phyloP scores from a whole-genome alignment of 495 filamentous ascomycete species.

The Penicillium soppii region DNA sequence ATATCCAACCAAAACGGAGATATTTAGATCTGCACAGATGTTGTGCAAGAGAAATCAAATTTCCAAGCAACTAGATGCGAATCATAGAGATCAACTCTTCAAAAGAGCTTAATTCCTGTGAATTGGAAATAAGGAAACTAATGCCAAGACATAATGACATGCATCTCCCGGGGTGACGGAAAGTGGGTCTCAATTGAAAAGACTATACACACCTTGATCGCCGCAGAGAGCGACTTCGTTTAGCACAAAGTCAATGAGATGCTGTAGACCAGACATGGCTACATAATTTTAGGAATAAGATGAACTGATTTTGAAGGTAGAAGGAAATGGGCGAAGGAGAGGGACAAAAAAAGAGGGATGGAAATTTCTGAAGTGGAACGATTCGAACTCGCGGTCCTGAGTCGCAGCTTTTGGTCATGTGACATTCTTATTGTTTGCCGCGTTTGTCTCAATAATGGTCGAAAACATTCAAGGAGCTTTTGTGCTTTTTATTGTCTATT shows the following conservation, averaged over 20 bases:
- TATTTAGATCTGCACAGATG: too few relatives aligned
- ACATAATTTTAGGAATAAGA: conserved; percentile 15
- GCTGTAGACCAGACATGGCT: conserved; percentile 66
- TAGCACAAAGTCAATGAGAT: conserved; percentile 68
- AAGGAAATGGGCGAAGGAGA: not conserved
- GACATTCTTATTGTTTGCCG: conserved; percentile 5
- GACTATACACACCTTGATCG: conserved; percentile 61
- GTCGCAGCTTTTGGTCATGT: not conserved
- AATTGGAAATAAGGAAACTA: not conserved
- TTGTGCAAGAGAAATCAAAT: too few relatives aligned
- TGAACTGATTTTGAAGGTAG: not conserved
- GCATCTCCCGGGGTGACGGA: conserved; percentile 11
- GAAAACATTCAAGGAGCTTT: too few relatives aligned
- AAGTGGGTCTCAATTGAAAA: conserved; percentile 23
- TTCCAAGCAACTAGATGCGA: too few relatives aligned
- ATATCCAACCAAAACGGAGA: too few relatives aligned
- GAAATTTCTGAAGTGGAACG: conserved; percentile 27
- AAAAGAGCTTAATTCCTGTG: not conserved
- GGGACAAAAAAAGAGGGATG: conserved; percentile 12
- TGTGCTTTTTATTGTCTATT: too few relatives aligned
- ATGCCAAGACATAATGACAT: conserved; percentile 7
- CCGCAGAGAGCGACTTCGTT: conserved; percentile 70
- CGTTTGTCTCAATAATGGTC: not conserved
- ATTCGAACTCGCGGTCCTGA: conserved; percentile 38
- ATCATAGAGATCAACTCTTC: too few relatives aligned